Conservation (phyloP, 2,329 filamentous ascomycete species). For the Xylaria sp. region DNA sequence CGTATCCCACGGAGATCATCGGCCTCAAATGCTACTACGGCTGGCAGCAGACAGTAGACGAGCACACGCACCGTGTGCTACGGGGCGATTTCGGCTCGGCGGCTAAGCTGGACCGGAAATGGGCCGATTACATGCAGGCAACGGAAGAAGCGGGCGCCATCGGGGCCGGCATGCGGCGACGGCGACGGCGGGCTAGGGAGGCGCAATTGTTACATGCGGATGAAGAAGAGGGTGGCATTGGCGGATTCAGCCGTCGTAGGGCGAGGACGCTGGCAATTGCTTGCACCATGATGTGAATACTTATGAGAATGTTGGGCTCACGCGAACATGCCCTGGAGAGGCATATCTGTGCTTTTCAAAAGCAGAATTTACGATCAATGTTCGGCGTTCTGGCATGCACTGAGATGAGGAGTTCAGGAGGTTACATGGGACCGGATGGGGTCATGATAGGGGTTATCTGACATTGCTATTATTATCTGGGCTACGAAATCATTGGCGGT, state of each 20-base stretch:
- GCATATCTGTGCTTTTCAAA: not conserved
- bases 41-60: conserved; percentile 91
- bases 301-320: too few species aligned
- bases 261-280: conserved; percentile 56
- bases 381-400: too few species aligned
- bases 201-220: conserved; percentile 74
- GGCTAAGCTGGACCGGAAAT: conserved; percentile 76
- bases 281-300: conserved; percentile 59
- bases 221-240: conserved; percentile 65
- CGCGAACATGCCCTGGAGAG: too few species aligned
- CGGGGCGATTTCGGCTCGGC: conserved; percentile 71
- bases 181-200: conserved; percentile 73
- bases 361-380: too few species aligned
- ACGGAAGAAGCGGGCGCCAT: conserved; percentile 73
- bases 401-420: too few species aligned
- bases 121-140: conserved; percentile 91
- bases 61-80: conserved; percentile 82
- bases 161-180: conserved; percentile 61
- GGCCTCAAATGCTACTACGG: conserved; percentile 89
- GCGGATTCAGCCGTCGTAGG: conserved; percentile 50
- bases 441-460: too few species aligned
- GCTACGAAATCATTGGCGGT: too few species aligned
- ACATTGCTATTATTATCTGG: too few species aligned
- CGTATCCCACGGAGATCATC: conserved; percentile 74
- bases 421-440: too few species aligned